phyloP scores from a whole-genome alignment of 163 green algal genomes.

The Scenedesmus sp. region DNA sequence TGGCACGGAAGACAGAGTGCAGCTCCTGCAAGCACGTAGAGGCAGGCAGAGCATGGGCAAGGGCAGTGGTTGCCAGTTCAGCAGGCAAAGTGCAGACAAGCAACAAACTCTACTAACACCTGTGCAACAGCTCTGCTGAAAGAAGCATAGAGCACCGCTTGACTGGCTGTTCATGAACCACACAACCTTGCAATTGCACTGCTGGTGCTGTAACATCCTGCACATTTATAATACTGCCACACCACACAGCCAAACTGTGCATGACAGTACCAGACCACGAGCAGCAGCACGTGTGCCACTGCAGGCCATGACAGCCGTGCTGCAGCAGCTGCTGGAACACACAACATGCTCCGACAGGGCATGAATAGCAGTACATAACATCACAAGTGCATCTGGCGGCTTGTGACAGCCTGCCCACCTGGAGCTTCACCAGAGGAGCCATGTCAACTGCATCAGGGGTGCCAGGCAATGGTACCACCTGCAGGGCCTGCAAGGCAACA shows the following conservation, averaged over 20 bases:
- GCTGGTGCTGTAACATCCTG: too few species aligned
- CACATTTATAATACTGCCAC: too few species aligned
- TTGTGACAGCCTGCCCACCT: neutral
- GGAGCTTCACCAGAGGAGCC: slow-evolving; percentile 20
- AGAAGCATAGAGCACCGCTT: too few species aligned
- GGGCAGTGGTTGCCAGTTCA: neutral
- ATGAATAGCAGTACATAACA: too few species aligned
- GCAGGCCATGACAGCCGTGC: neutral
- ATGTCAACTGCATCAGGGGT: slow-evolving; percentile 6
- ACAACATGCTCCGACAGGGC: too few species aligned
- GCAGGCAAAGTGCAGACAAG: neutral
- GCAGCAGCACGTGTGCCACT: neutral
- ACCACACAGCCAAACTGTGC: too few species aligned
- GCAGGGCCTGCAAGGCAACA: slow-evolving; percentile 5
- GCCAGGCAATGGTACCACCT: slow-evolving; percentile 11
- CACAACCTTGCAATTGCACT: too few species aligned
- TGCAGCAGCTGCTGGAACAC: neutral
- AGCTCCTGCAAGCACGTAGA: slow-evolving; percentile 28
- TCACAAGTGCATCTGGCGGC: neutral
- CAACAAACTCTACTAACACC: too few species aligned
- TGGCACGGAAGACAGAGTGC: slow-evolving; percentile 55
- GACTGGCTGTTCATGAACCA: too few species aligned
- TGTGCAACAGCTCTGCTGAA: too few species aligned
- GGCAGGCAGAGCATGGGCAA: neutral
- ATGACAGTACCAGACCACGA: too few species aligned